Evolutionary conservation across 2,329 filamentous ascomycete species (phyloP).

Genomic region (Blastomyces emzantsi): DNA sequence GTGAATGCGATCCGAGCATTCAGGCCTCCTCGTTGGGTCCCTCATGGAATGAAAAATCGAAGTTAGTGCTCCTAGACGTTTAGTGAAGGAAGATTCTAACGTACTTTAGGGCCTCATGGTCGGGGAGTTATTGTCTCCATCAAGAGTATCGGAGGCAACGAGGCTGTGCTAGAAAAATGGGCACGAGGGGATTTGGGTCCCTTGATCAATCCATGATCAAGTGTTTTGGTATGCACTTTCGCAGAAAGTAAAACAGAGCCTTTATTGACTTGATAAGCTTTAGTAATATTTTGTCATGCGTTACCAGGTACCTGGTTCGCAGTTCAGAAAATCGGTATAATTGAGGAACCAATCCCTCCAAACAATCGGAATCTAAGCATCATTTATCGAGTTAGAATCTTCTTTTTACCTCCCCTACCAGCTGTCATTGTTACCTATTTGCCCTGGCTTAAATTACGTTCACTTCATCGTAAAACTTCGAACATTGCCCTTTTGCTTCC

Average conservation of each 20-base stretch:
- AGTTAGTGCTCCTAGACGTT: constrained; percentile 13
- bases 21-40: constrained; percentile 16
- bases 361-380: not conserved
- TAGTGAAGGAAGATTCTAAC: not conserved
- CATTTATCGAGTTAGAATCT: not conserved
- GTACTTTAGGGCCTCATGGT: constrained; percentile 5
- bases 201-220: not conserved
- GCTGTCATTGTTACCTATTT: not conserved
- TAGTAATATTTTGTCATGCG: not conserved
- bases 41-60: constrained; percentile 8
- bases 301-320: not conserved
- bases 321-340: not conserved
- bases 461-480: not conserved
- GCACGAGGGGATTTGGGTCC: not conserved
- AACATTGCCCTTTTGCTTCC: not conserved
- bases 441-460: not conserved
- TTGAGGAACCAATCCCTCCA: not conserved
- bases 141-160: not conserved
- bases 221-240: not conserved
- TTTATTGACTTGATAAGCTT: not conserved
- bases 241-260: not conserved
- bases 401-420: not conserved
- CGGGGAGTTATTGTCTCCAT: constrained; percentile 17
- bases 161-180: not conserved
- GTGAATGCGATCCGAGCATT: constrained; percentile 13